Conservation (phyloP, 2,329 filamentous ascomycete species). For the Colletotrichum cuscutae region DNA sequence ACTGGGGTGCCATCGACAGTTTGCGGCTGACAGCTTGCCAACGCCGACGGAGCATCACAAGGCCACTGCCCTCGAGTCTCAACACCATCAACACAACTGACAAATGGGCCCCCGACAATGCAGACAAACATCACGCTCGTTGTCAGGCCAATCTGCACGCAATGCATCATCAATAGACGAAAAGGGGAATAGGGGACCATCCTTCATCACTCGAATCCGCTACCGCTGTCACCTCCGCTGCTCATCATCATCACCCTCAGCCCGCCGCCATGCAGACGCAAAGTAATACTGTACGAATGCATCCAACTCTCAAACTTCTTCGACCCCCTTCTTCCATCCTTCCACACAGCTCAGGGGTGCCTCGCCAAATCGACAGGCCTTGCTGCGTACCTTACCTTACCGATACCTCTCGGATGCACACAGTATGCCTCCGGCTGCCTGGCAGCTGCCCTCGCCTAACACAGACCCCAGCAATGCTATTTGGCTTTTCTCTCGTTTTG, state of each 20-base stretch:
- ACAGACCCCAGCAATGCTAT: constrained; percentile 9
- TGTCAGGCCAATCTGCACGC: constrained; percentile 11
- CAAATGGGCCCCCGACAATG: constrained; percentile 19
- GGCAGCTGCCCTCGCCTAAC: not conserved
- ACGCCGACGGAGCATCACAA: not conserved
- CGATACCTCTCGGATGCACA: no score
- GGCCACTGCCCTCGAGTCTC: not conserved
- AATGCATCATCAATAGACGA: constrained; percentile 22
- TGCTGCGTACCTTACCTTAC: no score
- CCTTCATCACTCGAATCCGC: not conserved
- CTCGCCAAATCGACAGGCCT: not conserved
- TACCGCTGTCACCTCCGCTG: constrained; percentile 9
- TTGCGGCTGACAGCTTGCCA: not conserved
- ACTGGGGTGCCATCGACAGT: constrained; percentile 2
- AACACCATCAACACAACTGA: not conserved
- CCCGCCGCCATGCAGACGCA: not conserved
- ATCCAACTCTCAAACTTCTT: not conserved
- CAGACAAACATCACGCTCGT: constrained; percentile 7
- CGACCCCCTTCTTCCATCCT: not conserved
- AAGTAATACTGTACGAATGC: not conserved
- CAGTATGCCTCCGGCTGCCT: not conserved
- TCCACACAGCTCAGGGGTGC: not conserved
- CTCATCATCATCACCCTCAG: constrained; percentile 20
- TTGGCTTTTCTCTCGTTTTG: constrained; percentile 33
- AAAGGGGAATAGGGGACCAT: constrained; percentile 16